A percentile compares a stretch with the other conserved stretches of the same genome.
These are phyloP conservation scores for Arabis hirsuta DNA, from an alignment of 345 rosid species.

Conservation along the genomic window DNA sequence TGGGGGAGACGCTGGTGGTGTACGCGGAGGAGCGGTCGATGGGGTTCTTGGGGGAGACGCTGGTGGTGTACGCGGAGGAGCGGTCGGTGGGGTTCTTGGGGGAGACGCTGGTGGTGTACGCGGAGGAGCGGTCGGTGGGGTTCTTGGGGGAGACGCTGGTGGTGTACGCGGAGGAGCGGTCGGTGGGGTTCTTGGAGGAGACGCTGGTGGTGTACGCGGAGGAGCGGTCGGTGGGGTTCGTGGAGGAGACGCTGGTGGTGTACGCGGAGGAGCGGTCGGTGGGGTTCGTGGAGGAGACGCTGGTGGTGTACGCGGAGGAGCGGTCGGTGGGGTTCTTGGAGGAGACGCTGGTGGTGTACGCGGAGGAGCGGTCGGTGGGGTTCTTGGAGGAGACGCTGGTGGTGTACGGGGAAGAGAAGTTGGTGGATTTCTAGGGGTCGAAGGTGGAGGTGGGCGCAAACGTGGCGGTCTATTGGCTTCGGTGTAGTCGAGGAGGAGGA, in stretches of 20 bases:
- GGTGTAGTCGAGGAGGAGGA: background rate
- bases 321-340: background rate
- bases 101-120: background rate
- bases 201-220: background rate
- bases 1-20: background rate
- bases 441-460: slow-evolving; percentile 9
- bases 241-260: background rate
- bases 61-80: background rate
- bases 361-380: background rate
- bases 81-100: background rate
- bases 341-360: background rate
- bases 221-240: background rate
- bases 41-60: too few species aligned
- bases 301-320: background rate
- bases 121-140: background rate
- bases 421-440: background rate
- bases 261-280: background rate
- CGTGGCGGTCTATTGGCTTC: slow-evolving; percentile 16
- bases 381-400: background rate
- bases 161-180: background rate
- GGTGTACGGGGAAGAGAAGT: background rate
- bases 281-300: background rate
- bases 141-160: background rate
- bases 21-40: background rate
- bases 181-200: background rate